phyloP scores from a whole-genome alignment of 345 rosid genomes.

The Salix purpurea region DNA sequence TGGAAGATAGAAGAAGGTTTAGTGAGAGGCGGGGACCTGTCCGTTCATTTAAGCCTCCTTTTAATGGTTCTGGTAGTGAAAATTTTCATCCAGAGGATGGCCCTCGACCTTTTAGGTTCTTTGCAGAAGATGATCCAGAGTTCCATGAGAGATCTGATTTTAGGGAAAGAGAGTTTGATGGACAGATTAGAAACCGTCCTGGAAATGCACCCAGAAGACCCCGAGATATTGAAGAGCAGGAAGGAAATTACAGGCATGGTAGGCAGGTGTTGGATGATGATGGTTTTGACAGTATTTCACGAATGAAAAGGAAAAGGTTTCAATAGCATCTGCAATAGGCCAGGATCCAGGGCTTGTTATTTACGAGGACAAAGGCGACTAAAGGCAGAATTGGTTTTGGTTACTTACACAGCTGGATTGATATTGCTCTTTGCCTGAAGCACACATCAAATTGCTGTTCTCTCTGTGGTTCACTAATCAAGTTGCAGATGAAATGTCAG shows the following conservation, averaged over 20 bases:
- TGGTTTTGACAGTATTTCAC: conserved; percentile 47
- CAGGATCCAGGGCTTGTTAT: conserved; percentile 13
- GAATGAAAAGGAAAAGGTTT: conserved; percentile 59
- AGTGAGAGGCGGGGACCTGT: conserved; percentile 58
- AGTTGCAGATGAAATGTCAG: background rate
- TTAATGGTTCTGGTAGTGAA: conserved; percentile 39
- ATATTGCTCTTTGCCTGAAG: conserved; percentile 1
- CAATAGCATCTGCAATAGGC: conserved; percentile 27
- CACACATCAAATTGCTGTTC: background rate
- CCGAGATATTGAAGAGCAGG: conserved; percentile 53
- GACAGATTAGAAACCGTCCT: conserved; percentile 47
- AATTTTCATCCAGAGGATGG: conserved; percentile 48
- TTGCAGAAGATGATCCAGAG: conserved; percentile 40
- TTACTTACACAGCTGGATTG: background rate
- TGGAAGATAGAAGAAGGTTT: conserved; percentile 62
- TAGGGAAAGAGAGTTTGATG: conserved; percentile 59
- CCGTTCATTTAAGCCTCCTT: conserved; percentile 62
- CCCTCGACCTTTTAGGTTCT: conserved; percentile 49
- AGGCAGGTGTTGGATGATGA: conserved; percentile 45
- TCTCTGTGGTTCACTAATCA: background rate
- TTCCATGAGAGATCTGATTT: conserved; percentile 47
- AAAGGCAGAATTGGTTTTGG: conserved; percentile 5
- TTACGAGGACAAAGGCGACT: background rate
- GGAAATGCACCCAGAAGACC: conserved; percentile 55
- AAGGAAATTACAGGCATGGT: conserved; percentile 53